phyloP scores from a whole-genome alignment of 1,284 basidiomycete species.

The Ganoderma resinaceum region DNA sequence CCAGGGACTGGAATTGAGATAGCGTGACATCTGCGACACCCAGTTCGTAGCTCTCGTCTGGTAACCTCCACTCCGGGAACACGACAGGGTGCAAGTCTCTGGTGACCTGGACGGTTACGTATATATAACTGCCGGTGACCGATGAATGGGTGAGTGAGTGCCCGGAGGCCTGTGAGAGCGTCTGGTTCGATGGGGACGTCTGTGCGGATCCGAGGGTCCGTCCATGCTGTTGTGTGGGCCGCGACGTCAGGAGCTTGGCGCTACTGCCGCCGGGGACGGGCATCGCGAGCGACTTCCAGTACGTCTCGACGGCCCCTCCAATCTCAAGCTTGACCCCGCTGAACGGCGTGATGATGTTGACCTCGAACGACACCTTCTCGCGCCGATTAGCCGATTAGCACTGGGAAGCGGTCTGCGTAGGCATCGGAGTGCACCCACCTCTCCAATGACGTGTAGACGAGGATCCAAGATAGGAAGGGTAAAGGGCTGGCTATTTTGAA shows the following conservation, averaged over 20 bases:
- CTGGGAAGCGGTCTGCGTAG: neutral
- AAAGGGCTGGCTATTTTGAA: slow-evolving; percentile 63
- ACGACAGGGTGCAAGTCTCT: slow-evolving; percentile 89
- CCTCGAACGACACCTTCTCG: slow-evolving; percentile 83
- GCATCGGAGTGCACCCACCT: slow-evolving; percentile 56
- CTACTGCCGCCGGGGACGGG: slow-evolving; percentile 38
- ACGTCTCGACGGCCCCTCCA: slow-evolving; percentile 94
- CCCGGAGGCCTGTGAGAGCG: slow-evolving; percentile 48
- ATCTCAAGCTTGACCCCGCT: slow-evolving; percentile 95
- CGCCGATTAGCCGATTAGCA: neutral
- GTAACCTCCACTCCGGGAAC: slow-evolving; percentile 76
- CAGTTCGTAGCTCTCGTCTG: slow-evolving; percentile 78
- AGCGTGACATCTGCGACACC: slow-evolving; percentile 86
- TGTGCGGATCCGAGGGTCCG: slow-evolving; percentile 58
- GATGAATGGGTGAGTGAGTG: slow-evolving; percentile 85
- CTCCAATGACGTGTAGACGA: slow-evolving; percentile 93
- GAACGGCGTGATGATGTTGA: slow-evolving; percentile 91
- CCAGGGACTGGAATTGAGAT: slow-evolving; percentile 79
- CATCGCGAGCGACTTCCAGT: slow-evolving; percentile 91
- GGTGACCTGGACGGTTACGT: slow-evolving; percentile 91
- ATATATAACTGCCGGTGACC: slow-evolving; percentile 87
- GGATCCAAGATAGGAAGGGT: slow-evolving; percentile 91
- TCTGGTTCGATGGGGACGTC: slow-evolving; percentile 69
- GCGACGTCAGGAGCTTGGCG: slow-evolving; percentile 36
- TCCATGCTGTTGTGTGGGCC: slow-evolving; percentile 37